Evolutionary conservation across 1,139 yeast genomes (phyloP), one percentile per base, ranked within the genome.

Genomic region (Magnusiomyces ingens): DNA sequence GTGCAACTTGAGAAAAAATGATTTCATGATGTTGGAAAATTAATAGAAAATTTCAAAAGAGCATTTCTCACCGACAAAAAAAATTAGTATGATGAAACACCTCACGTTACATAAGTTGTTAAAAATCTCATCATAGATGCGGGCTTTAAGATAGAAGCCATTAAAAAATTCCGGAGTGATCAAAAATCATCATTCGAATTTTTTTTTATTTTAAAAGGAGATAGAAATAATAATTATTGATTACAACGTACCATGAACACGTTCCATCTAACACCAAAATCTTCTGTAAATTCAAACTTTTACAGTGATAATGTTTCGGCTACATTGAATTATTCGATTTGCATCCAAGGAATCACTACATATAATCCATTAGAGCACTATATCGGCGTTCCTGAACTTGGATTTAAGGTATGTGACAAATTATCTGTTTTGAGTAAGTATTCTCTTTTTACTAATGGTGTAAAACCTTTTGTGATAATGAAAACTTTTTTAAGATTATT

Each of bases 401-500:
- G 47, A 6, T 44, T 44, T 29, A 29, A 44, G 15, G 47, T 44
- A 44, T 26, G 32, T 26, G 32, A 26, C 4, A n/a, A 35, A 44
- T n/a, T 36, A 36, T 36, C 5, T n/a, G 40, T 5, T 4, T 13
- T 4, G 40, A 36, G 17, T 36, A 36, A 13, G 17, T 6, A 12
- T 36, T 12, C 10, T 36, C 5, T 6, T 5, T 3, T 12, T 36
- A 36, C 8, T 26, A 26, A 26, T 26, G 17, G 17, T 36, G n/a
- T 36, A 36, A 36, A 12, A 36, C 17, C 40, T 13, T 13, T 12
- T 12, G 17, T 4, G 17, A 4, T 36, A 5, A 36, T 13, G 17
- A 5, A 36, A 13, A n/a, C 40, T 13, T 36, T 5, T 15, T 11
- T 15, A 8, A 40, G 44, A 15, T 40, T 4, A 6, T 17, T 13